Evolutionary conservation across 352 stramenopile genomes (phyloP).

Genomic region (Phytophthora sp.): DNA sequence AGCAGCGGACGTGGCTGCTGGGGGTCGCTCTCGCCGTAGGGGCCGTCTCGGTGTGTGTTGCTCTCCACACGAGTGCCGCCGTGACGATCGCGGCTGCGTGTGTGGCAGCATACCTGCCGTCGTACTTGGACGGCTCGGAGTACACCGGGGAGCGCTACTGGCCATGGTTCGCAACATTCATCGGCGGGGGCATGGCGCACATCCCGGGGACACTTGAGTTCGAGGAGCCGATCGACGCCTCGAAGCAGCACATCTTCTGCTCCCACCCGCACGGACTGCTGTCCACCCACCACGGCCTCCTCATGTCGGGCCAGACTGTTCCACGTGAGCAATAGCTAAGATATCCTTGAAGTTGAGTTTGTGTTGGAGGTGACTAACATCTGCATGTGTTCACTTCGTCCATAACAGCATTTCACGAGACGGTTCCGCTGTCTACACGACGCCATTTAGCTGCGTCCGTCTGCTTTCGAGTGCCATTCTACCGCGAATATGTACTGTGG

Average conservation of each 20-base stretch:
- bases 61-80: slow-evolving; percentile 19
- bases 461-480: slow-evolving; percentile 79
- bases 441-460: slow-evolving; percentile 77
- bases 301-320: slow-evolving; percentile 62
- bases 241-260: slow-evolving; percentile 80
- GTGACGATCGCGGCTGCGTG: slow-evolving; percentile 28
- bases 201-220: slow-evolving; percentile 72
- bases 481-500: slow-evolving; percentile 81
- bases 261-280: slow-evolving; percentile 80
- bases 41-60: slow-evolving; percentile 35
- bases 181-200: slow-evolving; percentile 31
- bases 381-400: neutral
- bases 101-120: slow-evolving; percentile 55
- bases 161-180: slow-evolving; percentile 59
- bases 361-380: neutral
- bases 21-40: slow-evolving; percentile 37
- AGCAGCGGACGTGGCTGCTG: slow-evolving; percentile 37
- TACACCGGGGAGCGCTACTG: slow-evolving; percentile 64
- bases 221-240: slow-evolving; percentile 62
- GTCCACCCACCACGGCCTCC: slow-evolving; percentile 70
- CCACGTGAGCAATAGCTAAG: slow-evolving; percentile 45
- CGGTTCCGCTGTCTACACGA: slow-evolving; percentile 61
- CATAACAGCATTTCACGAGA: slow-evolving; percentile 67
- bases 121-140: slow-evolving; percentile 62
- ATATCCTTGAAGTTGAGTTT: neutral